phyloP scores from a whole-genome alignment of 1,284 basidiomycete genomes.

The Puccinia sorghi region DNA sequence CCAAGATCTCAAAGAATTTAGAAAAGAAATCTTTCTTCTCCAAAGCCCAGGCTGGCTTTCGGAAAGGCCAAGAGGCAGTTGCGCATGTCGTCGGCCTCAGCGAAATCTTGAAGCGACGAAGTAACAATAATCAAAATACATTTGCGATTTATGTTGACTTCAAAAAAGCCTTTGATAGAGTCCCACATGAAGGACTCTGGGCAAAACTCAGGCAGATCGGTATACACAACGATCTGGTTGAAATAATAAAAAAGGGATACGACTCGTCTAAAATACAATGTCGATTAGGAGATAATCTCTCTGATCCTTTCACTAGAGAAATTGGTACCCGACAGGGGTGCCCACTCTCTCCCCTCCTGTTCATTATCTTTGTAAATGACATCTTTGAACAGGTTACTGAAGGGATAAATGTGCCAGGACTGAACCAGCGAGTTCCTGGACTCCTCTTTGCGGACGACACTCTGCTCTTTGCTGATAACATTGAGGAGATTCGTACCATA shows the following conservation, averaged over 20 bases:
- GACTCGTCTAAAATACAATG: neutral
- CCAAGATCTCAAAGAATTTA: neutral
- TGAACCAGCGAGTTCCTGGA: neutral
- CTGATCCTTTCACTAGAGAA: neutral
- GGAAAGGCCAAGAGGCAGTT: conserved; percentile 1
- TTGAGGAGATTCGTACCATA: neutral
- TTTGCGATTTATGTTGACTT: conserved; percentile 20
- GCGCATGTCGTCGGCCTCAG: conserved; percentile 1
- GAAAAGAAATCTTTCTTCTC: conserved; percentile 8
- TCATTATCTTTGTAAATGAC: conserved; percentile 45
- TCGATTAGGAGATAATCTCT: neutral
- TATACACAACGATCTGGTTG: neutral
- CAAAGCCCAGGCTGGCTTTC: conserved; percentile 21
- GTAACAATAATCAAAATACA: neutral
- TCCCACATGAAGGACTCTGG: conserved; percentile 30
- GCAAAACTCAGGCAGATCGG: neutral
- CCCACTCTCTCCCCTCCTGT: conserved; percentile 21
- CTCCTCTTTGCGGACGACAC: conserved; percentile 41
- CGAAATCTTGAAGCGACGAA: neutral
- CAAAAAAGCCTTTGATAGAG: conserved; percentile 38
- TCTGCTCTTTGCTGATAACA: conserved; percentile 1
- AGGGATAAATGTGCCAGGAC: conserved; percentile 2
- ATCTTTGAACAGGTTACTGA: neutral
- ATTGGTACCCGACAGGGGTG: conserved; percentile 1
- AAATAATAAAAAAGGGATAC: conserved; percentile 19